These are phyloP conservation scores for Haematococcus lacustris DNA, from an alignment of 139 green algal genomes.

Conservation along the genomic window DNA sequence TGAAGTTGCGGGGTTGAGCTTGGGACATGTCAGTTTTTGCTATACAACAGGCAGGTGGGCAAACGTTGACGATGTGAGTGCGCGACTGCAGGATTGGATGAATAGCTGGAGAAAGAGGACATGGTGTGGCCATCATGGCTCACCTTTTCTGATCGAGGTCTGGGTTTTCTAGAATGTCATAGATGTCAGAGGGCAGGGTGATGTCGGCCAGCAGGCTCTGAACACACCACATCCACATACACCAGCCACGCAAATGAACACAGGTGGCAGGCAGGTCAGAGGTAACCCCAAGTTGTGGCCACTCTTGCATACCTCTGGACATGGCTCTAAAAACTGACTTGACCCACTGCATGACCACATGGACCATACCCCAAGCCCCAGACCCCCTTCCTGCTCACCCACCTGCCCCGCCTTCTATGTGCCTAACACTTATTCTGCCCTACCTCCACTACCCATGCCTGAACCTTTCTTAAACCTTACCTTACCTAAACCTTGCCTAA, in stretches of 20 bases:
- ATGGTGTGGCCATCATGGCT: too few relatives aligned
- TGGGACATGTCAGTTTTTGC: too few relatives aligned
- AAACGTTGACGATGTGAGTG: too few relatives aligned
- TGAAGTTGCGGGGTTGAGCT: too few relatives aligned
- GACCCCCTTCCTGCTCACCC: not conserved
- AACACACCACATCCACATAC: not conserved
- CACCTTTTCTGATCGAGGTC: not conserved
- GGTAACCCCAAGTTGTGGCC: not conserved
- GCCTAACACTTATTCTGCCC: too few relatives aligned
- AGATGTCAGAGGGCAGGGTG: not conserved
- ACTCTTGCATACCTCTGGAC: not conserved
- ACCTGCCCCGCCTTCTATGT: not conserved
- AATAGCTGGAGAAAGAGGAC: too few relatives aligned
- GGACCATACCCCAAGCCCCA: not conserved
- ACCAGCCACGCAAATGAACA: not conserved
- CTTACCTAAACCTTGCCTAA: not conserved
- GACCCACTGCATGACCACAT: not conserved
- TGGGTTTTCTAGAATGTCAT: not conserved
- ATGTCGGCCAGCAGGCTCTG: not conserved
- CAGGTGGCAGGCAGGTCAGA: too few relatives aligned
- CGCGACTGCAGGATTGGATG: too few relatives aligned
- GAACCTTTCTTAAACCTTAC: not conserved
- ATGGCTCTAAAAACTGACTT: not conserved
- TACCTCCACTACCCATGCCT: not conserved
- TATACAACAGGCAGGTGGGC: too few relatives aligned